Base-by-base conservation (phyloP, 805 yeast genomes). In the Wickerhamiella australiensis region DNA sequence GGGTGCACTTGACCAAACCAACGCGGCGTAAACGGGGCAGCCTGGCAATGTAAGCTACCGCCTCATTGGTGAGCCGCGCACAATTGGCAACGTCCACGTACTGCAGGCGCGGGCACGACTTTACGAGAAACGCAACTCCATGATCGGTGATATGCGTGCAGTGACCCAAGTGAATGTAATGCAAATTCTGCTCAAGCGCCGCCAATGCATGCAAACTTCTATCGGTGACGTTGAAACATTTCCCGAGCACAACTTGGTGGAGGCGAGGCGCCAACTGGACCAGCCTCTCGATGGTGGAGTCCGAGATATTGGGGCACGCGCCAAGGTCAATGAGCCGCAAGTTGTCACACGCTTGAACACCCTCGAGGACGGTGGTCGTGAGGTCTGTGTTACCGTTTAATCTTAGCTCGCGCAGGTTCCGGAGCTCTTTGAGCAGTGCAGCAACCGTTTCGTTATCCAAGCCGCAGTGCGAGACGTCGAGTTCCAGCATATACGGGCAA, bases 81-180 rank as follows among this genome's bases (percentile, higher is more conserved):
- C 98, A 90, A 65, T 96, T 88, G 13, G 97, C 97, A 52, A 92
- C 76, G 66, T 90, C 98, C 55, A 90, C 85, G 64, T 88, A 90
- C 59, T 85, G 94, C 51, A 90, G 78, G 52, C 95, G 72, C 51
- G 82, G 83, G 61, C 97, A 92, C 43, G 75, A 73, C 55, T 82
- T 74, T 11, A 85, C 84, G 53, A 90, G 70, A 9, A 76, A 72
- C 25, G 77, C 74, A 15, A 92, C 92, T 18, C 96, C 96, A 53
- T 72, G 75, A 67, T 90, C 97, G 1, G 96, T 90, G 51, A 90
- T 83, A 60, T 82, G 78, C 42, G 79, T 75, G 68, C 98, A 92
- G 68, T 90, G 97, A 15, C 97, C 97, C 53, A 90, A 73, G 67
- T 92, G 97, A 46, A 92, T 74, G 58, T 87, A 86, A 60, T 87